A percentile compares a stretch with the other conserved stretches of the same genome.
Conservation (phyloP, 495 filamentous ascomycete species). For the Cercophora scortea region DNA sequence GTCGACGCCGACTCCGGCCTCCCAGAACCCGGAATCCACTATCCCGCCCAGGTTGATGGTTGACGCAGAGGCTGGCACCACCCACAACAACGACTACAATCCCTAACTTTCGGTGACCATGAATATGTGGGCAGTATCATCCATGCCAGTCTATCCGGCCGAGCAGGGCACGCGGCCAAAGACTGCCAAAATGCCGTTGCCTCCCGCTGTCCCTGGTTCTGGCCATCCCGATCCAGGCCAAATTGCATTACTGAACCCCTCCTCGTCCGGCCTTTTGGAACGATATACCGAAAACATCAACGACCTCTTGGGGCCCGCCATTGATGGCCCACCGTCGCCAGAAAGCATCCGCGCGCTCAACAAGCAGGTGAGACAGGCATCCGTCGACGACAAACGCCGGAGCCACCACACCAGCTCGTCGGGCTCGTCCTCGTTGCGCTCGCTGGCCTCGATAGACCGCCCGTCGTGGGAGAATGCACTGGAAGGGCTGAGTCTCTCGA, state of each 20-base stretch:
- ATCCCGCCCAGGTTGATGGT: too few relatives aligned
- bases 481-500: conserved; percentile 34
- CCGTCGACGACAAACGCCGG: conserved; percentile 34
- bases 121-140: conserved; percentile 28
- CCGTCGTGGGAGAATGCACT: conserved; percentile 36
- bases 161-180: conserved; percentile 14
- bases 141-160: conserved; percentile 22
- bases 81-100: background rate
- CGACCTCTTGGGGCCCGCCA: conserved; percentile 37
- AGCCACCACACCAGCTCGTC: conserved; percentile 40
- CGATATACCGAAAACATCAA: conserved; percentile 16
- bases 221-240: background rate
- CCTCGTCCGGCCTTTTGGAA: conserved; percentile 4
- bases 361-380: conserved; percentile 41
- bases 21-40: too few relatives aligned
- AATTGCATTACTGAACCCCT: background rate
- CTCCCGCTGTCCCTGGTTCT: background rate
- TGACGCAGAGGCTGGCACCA: background rate
- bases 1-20: too few relatives aligned
- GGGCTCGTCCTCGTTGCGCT: conserved; percentile 38
- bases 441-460: conserved; percentile 28
- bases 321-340: conserved; percentile 48
- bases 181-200: conserved; percentile 14
- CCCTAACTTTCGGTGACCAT: conserved; percentile 4
- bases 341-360: conserved; percentile 44